Percentiles rank a stretch among this genome's conserved stretches.
phyloP scores from a whole-genome alignment of 257 asterid species.

The Capsicum rhomboideum region DNA sequence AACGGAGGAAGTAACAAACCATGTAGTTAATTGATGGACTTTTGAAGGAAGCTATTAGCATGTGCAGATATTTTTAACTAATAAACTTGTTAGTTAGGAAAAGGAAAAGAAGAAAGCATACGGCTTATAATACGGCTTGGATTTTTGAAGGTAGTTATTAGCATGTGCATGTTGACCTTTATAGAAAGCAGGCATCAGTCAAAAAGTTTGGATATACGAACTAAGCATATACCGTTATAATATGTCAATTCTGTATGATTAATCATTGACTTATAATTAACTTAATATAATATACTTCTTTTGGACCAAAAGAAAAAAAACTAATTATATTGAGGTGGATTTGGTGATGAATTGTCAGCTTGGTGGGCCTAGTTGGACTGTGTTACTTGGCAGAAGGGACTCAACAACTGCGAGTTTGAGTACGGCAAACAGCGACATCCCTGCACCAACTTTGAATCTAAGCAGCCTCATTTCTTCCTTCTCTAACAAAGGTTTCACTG shows the following conservation, averaged over 20 bases:
- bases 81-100: background rate
- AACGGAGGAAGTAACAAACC: background rate
- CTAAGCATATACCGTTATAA: too few species aligned
- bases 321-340: background rate
- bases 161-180: background rate
- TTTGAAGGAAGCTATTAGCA: too few species aligned
- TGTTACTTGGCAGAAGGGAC: background rate
- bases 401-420: background rate
- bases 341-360: background rate
- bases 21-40: background rate
- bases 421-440: background rate
- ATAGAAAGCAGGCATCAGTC: background rate
- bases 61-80: background rate
- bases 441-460: background rate
- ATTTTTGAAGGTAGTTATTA: too few species aligned
- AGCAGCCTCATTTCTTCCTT: background rate
- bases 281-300: too few species aligned
- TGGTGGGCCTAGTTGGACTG: constrained; percentile 1
- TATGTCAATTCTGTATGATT: too few species aligned
- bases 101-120: background rate
- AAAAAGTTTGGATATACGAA: background rate
- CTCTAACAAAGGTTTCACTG: background rate
- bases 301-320: background rate
- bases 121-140: too few species aligned
- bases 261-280: too few species aligned